Base-by-base conservation (phyloP, 805 yeast species). In the Ogataea neopini region DNA sequence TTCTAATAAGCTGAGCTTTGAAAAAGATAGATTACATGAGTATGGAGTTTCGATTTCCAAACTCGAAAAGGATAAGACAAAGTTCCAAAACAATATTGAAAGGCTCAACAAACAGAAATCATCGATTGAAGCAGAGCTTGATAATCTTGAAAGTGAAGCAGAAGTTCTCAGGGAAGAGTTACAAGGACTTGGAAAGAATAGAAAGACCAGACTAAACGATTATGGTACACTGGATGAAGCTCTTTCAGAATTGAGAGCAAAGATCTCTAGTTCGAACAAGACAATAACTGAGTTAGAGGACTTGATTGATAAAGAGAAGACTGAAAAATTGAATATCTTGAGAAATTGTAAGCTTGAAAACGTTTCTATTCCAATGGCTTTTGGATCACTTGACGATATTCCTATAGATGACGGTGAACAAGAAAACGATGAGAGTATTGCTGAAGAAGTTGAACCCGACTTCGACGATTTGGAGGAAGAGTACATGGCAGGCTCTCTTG, bases 271-370 rank as follows among this genome's bases (percentile, higher is more conserved):
- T 36, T 11, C 59, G 35, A 51, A 61, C 52, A 68, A 74, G 59
- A 62, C 69, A 53, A 50, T 72, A 40, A 68, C 71, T 3, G 63
- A 62, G 6, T 54, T 71, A 5, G 83, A 81, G 54, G 88, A 82
- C 53, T 74, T 73, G 20, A 56, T 79, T 6, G 81, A 83, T 33
- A 77, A 76, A 48, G 58, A 72, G 4, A 80, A 77, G 49, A 60
- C 79, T 26, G 87, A 82, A 42, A 77, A 84, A 58, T 68, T 80
- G 7, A 77, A 79, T 52, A 69, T 80, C 15, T 71, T 90, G 50
- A 81, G 83, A 52, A 81, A 79, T 52, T 87, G 96, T 66, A 88
- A 86, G 57, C 75, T 91, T 49, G 87, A 87, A 45, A 84, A 79
- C 47, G 72, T 86, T 18, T 69, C 73, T 11, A 59, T 89, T 13